Base-by-base conservation (phyloP, 2,329 filamentous ascomycete species). In the Pseudogymnoascus verrucosus region DNA sequence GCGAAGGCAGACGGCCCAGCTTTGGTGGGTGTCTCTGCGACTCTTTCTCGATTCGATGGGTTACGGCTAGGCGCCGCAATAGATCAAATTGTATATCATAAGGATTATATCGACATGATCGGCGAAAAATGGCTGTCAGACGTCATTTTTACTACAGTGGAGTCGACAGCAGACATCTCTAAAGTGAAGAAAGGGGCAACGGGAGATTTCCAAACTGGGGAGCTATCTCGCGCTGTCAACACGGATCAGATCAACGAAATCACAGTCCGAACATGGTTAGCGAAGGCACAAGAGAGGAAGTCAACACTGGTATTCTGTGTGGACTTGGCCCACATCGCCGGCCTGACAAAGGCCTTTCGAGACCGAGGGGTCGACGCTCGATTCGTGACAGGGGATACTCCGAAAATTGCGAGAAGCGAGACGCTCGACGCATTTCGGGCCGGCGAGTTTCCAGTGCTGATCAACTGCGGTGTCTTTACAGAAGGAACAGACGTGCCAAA, bases 401-500 rank as follows among this genome's bases (percentile, higher is more conserved):
- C 84, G 7, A 85, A 84, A 65, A 74, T 83, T n/a, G 80, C 88
- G 61, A 84, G 95, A 51, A 82, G 84, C 61, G 81, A 88, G 61
- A 84, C 85, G 1, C 80, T 99, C 1, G 86, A 90, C 34, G 84
- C 84, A 2, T 99, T 99, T 76, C 89, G 84, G 67, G 81, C 79
- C 1, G 84, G 87, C 6, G 84, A 92, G 47, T 98, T 90, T 67
- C 91, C 91, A 0, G 91, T 99, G 0, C 81, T 99, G 12, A 78
- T 99, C 61, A 99, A 99, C 73, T 98, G 95, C 72, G 93, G 93
- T 7, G 90, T 99, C 42, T 98, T 96, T 71, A 98, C 93, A 0
- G 95, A 99, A 77, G 95, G 95, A 1, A 99, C 95, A 0, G 95
- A 99, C 71, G 96, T 99, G 34, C 95, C 96, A 5, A 97, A 96